These are phyloP conservation scores for Ramaria sp. DNA, from an alignment of 768 basidiomycete species.

Conservation along the genomic window DNA sequence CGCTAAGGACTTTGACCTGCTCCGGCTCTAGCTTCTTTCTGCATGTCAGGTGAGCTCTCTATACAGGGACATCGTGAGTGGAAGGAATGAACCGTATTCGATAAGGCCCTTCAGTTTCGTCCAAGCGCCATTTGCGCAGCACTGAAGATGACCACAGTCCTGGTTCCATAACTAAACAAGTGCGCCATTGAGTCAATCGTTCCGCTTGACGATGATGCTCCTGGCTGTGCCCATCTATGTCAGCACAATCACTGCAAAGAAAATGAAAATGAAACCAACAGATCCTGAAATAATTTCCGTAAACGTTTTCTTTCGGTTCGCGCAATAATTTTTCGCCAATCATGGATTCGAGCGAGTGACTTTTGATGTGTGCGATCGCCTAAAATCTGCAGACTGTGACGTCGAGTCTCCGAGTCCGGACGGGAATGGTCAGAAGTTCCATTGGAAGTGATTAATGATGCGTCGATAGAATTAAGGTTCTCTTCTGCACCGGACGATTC, in stretches of 20 bases:
- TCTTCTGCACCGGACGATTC: constrained; percentile 16
- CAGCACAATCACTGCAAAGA: background rate
- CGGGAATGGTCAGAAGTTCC: background rate
- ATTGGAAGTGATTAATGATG: constrained; percentile 34
- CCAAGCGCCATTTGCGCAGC: constrained; percentile 59
- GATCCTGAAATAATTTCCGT: constrained; percentile 60
- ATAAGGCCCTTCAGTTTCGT: constrained; percentile 88
- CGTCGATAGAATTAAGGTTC: constrained; percentile 39
- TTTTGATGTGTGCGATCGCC: constrained; percentile 55
- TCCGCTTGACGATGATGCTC: constrained; percentile 60
- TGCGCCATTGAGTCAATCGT: constrained; percentile 35
- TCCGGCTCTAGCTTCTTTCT: constrained; percentile 75
- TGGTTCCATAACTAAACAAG: constrained; percentile 58
- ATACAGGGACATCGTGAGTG: too few species aligned
- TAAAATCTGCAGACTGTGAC: constrained; percentile 32
- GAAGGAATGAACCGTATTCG: constrained; percentile 53
- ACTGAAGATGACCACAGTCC: constrained; percentile 68
- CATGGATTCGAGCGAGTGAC: constrained; percentile 48
- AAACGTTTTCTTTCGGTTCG: constrained; percentile 61
- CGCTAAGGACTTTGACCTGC: constrained; percentile 32
- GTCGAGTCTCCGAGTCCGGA: background rate
- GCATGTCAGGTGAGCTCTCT: background rate
- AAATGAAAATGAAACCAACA: constrained; percentile 33
- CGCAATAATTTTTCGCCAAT: constrained; percentile 65
- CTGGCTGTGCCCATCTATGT: constrained; percentile 35